Percentiles rank a stretch among this genome's conserved stretches.
phyloP scores from a whole-genome alignment of 176 grass and related monocot genomes.

The Bromus sterilis region DNA sequence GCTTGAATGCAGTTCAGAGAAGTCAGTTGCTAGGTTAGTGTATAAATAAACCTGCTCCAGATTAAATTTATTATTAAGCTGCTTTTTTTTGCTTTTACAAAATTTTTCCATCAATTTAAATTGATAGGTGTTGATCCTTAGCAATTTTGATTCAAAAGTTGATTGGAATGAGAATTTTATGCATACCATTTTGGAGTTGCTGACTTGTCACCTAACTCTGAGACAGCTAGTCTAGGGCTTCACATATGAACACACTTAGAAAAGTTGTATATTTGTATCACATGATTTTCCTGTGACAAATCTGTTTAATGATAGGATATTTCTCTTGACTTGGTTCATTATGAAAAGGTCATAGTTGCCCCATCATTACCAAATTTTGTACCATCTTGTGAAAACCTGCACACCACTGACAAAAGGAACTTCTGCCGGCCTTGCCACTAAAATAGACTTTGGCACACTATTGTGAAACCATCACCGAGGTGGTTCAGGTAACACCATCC shows the following conservation, averaged over 20 bases:
- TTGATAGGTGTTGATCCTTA: neutral
- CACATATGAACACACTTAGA: neutral
- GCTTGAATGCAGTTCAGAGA: slow-evolving; percentile 33
- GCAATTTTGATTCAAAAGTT: neutral
- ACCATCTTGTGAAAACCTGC: neutral
- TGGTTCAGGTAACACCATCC: neutral
- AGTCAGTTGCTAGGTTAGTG: slow-evolving; percentile 58
- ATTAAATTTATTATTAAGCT: neutral
- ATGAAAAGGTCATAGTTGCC: neutral
- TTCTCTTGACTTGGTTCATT: neutral
- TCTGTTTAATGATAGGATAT: neutral
- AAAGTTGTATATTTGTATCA: neutral
- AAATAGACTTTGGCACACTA: neutral
- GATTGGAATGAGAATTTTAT: neutral
- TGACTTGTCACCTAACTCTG: neutral
- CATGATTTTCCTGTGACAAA: neutral
- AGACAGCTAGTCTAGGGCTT: neutral
- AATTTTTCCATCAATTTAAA: neutral
- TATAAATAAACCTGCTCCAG: neutral
- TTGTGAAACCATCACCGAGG: neutral
- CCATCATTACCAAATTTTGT: neutral
- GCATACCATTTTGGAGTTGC: neutral
- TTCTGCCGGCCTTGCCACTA: neutral
- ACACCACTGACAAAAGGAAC: neutral
- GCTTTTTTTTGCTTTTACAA: neutral